Percentiles rank a stretch among this genome's conserved stretches.
Evolutionary conservation across 352 stramenopile species (phyloP).

Genomic region (Pythium biforme): DNA sequence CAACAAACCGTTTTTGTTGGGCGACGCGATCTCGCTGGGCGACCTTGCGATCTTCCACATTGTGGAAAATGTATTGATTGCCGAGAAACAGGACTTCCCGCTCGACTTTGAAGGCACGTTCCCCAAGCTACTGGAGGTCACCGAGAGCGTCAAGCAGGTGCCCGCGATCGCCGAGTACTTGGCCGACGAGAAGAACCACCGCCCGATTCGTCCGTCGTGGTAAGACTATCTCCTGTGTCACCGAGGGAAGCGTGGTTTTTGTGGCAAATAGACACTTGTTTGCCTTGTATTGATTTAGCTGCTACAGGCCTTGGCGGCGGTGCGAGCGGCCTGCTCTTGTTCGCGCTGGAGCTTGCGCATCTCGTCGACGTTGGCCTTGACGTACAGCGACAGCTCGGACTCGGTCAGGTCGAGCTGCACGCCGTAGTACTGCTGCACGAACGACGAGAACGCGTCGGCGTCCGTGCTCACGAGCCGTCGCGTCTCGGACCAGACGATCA

Average conservation of each 20-base stretch:
- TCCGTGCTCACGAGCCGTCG: constrained; percentile 58
- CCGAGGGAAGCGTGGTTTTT: no score
- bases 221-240: no score
- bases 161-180: constrained; percentile 27
- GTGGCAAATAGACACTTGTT: no score
- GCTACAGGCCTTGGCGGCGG: constrained; percentile 9
- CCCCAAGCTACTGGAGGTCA: constrained; percentile 26
- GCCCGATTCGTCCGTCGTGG: constrained; percentile 18
- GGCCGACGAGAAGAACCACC: constrained; percentile 17
- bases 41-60: constrained; percentile 43
- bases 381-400: constrained; percentile 57
- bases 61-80: constrained; percentile 33
- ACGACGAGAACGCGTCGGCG: constrained; percentile 63
- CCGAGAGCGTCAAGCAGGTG: constrained; percentile 18
- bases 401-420: constrained; percentile 66
- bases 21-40: constrained; percentile 32
- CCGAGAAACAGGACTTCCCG: constrained; percentile 30
- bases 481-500: constrained; percentile 69
- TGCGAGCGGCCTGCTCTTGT: constrained; percentile 7
- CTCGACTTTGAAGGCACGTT: constrained; percentile 31
- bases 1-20: constrained; percentile 33
- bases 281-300: neutral
- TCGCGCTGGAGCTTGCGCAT: constrained; percentile 34
- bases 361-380: constrained; percentile 73
- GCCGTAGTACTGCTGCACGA: constrained; percentile 56